phyloP scores from a whole-genome alignment of 2,329 filamentous ascomycete species.

The Ophiostoma pallidulum region DNA sequence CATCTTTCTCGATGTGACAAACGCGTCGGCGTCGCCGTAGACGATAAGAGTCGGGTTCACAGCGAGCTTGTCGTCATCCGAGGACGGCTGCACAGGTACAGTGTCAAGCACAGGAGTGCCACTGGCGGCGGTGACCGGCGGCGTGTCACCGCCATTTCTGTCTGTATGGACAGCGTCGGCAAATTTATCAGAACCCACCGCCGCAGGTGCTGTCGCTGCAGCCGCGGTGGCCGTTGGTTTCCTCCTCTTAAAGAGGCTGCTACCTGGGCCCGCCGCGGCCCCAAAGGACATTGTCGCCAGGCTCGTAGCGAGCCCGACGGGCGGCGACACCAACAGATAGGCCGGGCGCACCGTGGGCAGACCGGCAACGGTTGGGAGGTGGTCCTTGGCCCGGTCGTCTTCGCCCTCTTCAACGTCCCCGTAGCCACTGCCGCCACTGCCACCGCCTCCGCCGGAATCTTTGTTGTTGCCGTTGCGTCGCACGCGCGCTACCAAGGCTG shows the following conservation, averaged over 20 bases:
- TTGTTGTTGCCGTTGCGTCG: constrained; percentile 24
- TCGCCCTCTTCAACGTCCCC: constrained; percentile 5
- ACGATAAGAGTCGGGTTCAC: constrained; percentile 55
- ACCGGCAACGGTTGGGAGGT: constrained; percentile 24
- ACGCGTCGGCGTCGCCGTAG: constrained; percentile 66
- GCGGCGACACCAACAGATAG: constrained; percentile 60
- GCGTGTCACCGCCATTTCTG: background rate
- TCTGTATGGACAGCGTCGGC: background rate
- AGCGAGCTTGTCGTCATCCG: constrained; percentile 46
- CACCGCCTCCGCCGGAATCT: too few relatives aligned
- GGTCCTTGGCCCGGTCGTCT: constrained; percentile 12
- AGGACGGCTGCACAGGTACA: too few relatives aligned
- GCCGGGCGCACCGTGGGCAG: constrained; percentile 33
- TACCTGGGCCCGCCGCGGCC: constrained; percentile 16
- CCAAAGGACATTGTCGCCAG: constrained; percentile 53
- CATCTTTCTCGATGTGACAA: constrained; percentile 57
- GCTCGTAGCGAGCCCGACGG: constrained; percentile 49
- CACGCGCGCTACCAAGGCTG: constrained; percentile 36
- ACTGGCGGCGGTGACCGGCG: constrained; percentile 3
- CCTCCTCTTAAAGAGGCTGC: constrained; percentile 5
- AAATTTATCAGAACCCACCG: background rate
- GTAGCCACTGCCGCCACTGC: too few relatives aligned
- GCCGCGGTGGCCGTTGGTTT: constrained; percentile 11
- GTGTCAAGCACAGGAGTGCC: too few relatives aligned
- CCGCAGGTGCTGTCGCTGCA: background rate